Evolutionary conservation across 2,329 filamentous ascomycete genomes (phyloP).

Genomic region (Exserohilum rostratum): DNA sequence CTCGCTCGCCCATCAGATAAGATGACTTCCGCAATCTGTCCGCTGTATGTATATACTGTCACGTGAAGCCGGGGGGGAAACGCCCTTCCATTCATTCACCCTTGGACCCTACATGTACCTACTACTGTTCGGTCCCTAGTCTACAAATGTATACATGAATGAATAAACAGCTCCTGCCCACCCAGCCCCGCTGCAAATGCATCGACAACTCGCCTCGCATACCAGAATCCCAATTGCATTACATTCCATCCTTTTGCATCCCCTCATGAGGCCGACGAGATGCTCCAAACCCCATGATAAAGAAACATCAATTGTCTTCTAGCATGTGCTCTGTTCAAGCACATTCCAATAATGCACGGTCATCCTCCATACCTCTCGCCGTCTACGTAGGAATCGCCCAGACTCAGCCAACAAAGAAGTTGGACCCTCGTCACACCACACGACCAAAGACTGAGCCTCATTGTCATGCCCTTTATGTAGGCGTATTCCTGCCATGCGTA

Average conservation of each 20-base stretch:
- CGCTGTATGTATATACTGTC: too few species aligned
- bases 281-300: not conserved
- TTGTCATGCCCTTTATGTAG: conserved; percentile 17
- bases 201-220: not conserved
- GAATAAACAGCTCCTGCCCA: not conserved
- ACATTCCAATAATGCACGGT: not conserved
- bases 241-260: not conserved
- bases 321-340: not conserved
- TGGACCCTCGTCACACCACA: not conserved
- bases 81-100: not conserved
- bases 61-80: too few species aligned
- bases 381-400: not conserved
- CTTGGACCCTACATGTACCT: not conserved
- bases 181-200: not conserved
- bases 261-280: not conserved
- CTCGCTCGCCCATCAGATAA: conserved; percentile 14
- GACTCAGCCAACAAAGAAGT: not conserved
- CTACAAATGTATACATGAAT: not conserved
- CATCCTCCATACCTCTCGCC: not conserved
- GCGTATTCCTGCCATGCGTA: conserved; percentile 50
- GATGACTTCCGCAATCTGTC: conserved; percentile 2
- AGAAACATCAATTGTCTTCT: not conserved
- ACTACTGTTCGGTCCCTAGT: not conserved
- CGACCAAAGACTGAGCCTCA: not conserved
- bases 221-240: not conserved